A percentile compares a stretch with the other conserved stretches of the same genome.
Conservation (phyloP, 805 yeast species). For the Candida hungchunana region DNA sequence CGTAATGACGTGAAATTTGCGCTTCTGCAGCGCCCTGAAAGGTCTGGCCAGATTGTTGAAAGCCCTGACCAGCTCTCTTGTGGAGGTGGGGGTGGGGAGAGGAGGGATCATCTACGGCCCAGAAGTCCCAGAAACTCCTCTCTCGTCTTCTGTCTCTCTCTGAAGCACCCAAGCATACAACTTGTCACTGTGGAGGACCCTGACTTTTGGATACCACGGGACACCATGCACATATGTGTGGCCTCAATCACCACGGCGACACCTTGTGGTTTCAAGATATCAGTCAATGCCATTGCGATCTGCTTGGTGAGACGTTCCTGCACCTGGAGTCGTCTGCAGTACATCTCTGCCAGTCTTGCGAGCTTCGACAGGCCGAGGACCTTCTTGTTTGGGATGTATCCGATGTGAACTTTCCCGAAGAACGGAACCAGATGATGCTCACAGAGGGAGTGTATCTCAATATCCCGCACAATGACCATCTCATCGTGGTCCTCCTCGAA, state of each 20-base stretch:
- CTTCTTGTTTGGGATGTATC: conserved; percentile 92
- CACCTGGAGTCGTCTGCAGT: conserved; percentile 92
- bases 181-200: conserved; percentile 93
- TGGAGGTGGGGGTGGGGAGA: not conserved
- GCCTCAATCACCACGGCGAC: conserved; percentile 99
- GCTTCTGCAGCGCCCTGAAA: too few relatives aligned
- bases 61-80: too few relatives aligned
- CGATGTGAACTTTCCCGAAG: conserved; percentile 94
- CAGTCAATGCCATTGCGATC: conserved; percentile 92
- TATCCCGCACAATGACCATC: conserved; percentile 96
- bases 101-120: conserved; percentile 44
- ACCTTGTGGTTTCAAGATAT: conserved; percentile 88
- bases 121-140: conserved; percentile 88
- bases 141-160: conserved; percentile 90
- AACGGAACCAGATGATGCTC: conserved; percentile 98
- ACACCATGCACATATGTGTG: conserved; percentile 98
- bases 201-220: conserved; percentile 94
- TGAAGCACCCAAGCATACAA: conserved; percentile 95
- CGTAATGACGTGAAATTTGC: too few relatives aligned
- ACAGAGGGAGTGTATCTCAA: conserved; percentile 86
- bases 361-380: conserved; percentile 90
- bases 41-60: too few relatives aligned
- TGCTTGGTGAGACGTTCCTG: conserved; percentile 96
- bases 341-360: conserved; percentile 96
- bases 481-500: conserved; percentile 98